These are phyloP conservation scores for Ganoderma sp. DNA, from an alignment of 1,284 basidiomycete species.

Conservation along the genomic window DNA sequence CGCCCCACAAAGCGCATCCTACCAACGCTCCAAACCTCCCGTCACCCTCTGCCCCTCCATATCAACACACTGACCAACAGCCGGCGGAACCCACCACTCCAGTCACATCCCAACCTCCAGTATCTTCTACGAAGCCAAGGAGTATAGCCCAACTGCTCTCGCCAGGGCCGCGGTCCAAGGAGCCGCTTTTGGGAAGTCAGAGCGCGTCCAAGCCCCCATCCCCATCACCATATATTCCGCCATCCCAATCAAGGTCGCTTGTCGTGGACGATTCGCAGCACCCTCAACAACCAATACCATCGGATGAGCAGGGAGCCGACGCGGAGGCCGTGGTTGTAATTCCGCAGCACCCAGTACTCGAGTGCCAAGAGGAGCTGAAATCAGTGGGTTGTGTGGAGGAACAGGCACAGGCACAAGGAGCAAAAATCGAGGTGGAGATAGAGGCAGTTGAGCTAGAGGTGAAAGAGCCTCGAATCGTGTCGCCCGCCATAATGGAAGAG, in stretches of 20 bases:
- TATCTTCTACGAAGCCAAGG: slow-evolving; percentile 11
- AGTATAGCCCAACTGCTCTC: slow-evolving; percentile 23
- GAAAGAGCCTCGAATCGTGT: neutral
- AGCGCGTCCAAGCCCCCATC: neutral
- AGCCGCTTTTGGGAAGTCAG: neutral
- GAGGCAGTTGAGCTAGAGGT: neutral
- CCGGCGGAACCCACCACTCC: slow-evolving; percentile 6
- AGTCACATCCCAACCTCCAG: neutral
- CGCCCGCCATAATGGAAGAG: neutral
- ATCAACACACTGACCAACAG: neutral
- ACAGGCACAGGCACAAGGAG: neutral
- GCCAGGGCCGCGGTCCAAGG: slow-evolving; percentile 11
- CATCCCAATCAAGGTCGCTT: neutral
- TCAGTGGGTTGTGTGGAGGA: neutral
- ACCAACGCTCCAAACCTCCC: neutral
- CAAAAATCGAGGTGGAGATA: slow-evolving; percentile 4
- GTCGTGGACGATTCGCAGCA: neutral
- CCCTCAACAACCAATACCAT: neutral
- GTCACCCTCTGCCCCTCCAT: neutral
- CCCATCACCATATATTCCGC: neutral
- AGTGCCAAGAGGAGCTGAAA: neutral
- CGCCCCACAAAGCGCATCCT: neutral
- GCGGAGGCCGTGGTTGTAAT: neutral
- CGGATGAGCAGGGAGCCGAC: neutral
- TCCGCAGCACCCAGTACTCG: neutral